These are phyloP conservation scores for Fusarium sp. DNA, from an alignment of 2,329 filamentous ascomycete genomes.

Conservation along the genomic window DNA sequence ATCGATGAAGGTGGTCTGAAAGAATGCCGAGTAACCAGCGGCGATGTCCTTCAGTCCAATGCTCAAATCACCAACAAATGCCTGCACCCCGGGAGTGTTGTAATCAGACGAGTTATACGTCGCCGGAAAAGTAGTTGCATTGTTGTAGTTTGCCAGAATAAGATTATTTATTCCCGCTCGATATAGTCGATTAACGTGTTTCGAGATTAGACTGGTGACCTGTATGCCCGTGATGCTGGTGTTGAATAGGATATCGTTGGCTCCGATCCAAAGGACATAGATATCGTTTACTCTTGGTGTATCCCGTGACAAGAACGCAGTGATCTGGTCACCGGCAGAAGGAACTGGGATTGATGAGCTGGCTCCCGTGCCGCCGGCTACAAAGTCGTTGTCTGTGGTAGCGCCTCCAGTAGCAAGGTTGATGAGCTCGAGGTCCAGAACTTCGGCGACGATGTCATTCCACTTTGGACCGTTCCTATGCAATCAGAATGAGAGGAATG, in stretches of 20 bases:
- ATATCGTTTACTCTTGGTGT: slow-evolving; percentile 1
- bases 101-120: slow-evolving; percentile 21
- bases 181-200: slow-evolving; percentile 8
- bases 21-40: slow-evolving; percentile 15
- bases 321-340: slow-evolving; percentile 20
- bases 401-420: slow-evolving; percentile 29
- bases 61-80: background rate
- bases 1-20: slow-evolving; percentile 7
- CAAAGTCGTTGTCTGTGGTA: slow-evolving; percentile 21
- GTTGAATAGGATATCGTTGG: slow-evolving; percentile 30
- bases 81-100: slow-evolving; percentile 6
- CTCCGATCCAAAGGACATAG: slow-evolving; percentile 32
- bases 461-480: slow-evolving; percentile 20
- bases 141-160: slow-evolving; percentile 22
- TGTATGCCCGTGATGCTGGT: slow-evolving; percentile 25
- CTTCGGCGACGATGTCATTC: slow-evolving; percentile 19
- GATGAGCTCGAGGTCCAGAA: slow-evolving; percentile 17
- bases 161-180: slow-evolving; percentile 24
- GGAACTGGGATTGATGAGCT: slow-evolving; percentile 21
- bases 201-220: slow-evolving; percentile 16
- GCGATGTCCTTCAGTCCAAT: slow-evolving; percentile 5
- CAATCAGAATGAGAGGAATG: background rate
- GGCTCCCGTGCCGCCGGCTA: slow-evolving; percentile 24
- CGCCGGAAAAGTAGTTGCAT: slow-evolving; percentile 15
- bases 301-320: slow-evolving; percentile 14